phyloP scores from a whole-genome alignment of 768 basidiomycete genomes.

The Collybia sordida region DNA sequence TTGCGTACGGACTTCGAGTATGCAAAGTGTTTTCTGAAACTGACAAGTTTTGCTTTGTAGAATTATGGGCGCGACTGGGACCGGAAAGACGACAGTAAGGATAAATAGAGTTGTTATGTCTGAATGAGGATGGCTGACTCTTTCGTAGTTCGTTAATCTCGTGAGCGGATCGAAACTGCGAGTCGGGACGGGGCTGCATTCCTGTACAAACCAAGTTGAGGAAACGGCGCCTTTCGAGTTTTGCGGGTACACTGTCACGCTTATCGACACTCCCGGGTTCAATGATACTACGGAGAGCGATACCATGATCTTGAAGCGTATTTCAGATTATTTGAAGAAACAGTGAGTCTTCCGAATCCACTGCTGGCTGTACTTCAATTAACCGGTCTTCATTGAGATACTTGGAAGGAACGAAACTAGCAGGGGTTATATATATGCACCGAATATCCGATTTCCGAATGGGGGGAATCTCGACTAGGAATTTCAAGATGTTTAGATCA shows the following conservation, averaged over 20 bases:
- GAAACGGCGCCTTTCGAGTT: slow-evolving; percentile 21
- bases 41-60: background rate
- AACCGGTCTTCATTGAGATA: slow-evolving; percentile 12
- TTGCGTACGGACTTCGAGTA: too few species aligned
- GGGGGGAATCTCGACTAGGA: slow-evolving; percentile 36
- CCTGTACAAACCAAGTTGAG: slow-evolving; percentile 1
- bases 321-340: background rate
- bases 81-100: slow-evolving; percentile 1
- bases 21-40: too few species aligned
- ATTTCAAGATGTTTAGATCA: slow-evolving; percentile 42
- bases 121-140: background rate
- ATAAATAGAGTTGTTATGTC: background rate
- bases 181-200: background rate
- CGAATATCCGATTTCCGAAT: slow-evolving; percentile 34
- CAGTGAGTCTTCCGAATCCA: background rate
- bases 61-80: background rate
- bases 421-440: slow-evolving; percentile 38
- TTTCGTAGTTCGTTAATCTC: background rate
- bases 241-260: slow-evolving; percentile 23
- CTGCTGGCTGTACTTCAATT: background rate
- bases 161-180: background rate
- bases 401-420: slow-evolving; percentile 22
- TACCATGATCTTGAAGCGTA: slow-evolving; percentile 30
- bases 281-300: slow-evolving; percentile 34
- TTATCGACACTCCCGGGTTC: slow-evolving; percentile 42